Evolutionary conservation across 2,329 filamentous ascomycete species (phyloP), one percentile per base, ranked within the genome.

Genomic region (Fusarium denticulatum): DNA sequence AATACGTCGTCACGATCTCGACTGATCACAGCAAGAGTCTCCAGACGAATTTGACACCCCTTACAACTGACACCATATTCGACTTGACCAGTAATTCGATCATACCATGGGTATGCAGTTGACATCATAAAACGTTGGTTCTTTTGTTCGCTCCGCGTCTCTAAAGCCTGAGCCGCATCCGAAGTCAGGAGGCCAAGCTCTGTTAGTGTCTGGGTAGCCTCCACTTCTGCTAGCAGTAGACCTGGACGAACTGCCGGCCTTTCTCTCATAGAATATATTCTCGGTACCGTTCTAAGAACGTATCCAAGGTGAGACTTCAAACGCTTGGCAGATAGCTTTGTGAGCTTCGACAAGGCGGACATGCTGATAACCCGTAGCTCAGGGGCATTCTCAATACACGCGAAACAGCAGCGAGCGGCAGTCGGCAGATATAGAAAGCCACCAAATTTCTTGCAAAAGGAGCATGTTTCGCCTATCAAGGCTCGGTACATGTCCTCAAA

Each of bases 161-260:
- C 4, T 42, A 42, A 4, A 1, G n/a, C 12, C 2, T 4, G 7
- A 7, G 1, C 3, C 15, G 26, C 8, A 1, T 56, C 36, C 8
- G 15, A 13, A 2, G n/a, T 56, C 2, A 40, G 12, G n/a, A 56
- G 26, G 4, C 52, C 22, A 20, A 43, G 52, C 3, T 18, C 37
- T 24, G 26, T 20, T 10, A 56, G 18, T 9, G 7, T 56, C 15
- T 1, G 28, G 4, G 13, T 11, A 20, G 37, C 37, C 22, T 32
- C 52, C 8, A 7, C 12, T 50, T 56, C 52, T 7, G 22, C 52
- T 9, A 56, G n/a, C 1, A 56, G 16, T 42, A 40, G 15, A 7
- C 5, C 22, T 14, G 52, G 52, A 7, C 37, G 36, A 6, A 10
- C 24, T 20, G 15, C 28, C 13, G 52, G 15, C 7, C 12, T n/a